Evolutionary conservation across 2,329 filamentous ascomycete genomes (phyloP), one percentile per base, ranked within the genome.

Genomic region (Microsporum canis): DNA sequence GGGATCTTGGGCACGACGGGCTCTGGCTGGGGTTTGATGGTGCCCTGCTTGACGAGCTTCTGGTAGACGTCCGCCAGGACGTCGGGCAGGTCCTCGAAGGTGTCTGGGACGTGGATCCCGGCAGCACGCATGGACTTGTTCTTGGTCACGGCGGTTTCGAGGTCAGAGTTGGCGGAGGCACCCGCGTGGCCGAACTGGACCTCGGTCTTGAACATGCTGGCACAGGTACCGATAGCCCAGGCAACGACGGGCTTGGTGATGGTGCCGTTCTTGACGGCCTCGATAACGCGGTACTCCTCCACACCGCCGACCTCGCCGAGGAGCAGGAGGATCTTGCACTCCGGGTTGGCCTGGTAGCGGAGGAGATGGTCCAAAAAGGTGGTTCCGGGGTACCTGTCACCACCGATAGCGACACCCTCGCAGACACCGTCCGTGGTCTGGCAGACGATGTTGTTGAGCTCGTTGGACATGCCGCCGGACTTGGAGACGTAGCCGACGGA

Each of bases 381-480:
- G 73, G 94, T 99, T 75, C 94, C 92, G 66, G 94, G 94, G 77
- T 99, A 99, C 78, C 94, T 85, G 79, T 99, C 94, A 86, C 94
- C 94, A 80, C 94, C 94, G 79, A 99, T 99, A 76, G 94, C 94
- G 72, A 99, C 88, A 86, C 94, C 94, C 84, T 99, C 94, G 77
- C 95, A 92, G 61, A 99, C 94, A 84, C 94, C 94, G 75, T 99
- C 91, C 71, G 94, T 96, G 77, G 84, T 95, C 77, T 96, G 88
- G 62, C 91, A 84, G 72, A 99, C 88, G 78, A 99, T 97, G 86
- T 99, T 99, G 88, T 99, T 99, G 73, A 99, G 81, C 83, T 99
- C 94, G 84, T 99, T 99, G 78, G 94, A 97, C 94, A 99, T 99
- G 80, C 94, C 94, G 75, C 94, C 94, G 63, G 94, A 99, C 84